Base-by-base conservation (phyloP, 1,139 yeast genomes). In the Geotrichum bryndzae region DNA sequence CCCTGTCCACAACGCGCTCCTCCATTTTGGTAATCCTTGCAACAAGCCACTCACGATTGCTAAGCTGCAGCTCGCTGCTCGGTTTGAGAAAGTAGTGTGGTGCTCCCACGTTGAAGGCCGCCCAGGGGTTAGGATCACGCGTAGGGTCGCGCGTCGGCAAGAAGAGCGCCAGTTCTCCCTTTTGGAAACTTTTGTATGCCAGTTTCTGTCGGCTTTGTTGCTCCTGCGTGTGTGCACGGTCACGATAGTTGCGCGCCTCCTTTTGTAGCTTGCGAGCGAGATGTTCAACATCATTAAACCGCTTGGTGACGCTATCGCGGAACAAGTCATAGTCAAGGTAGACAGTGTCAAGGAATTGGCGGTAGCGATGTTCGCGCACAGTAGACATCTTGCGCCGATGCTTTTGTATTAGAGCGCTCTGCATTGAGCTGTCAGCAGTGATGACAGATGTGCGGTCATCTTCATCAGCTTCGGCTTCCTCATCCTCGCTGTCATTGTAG, bases 241-340 rank as follows among this genome's bases (percentile, higher is more conserved):
- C 82, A 61, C 82, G 78, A 61, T 82, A 79, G 58, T 76, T 71
- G 67, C 83, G 84, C 66, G 84, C 86, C 67, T 91, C 97, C 69
- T 87, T 87, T 62, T 92, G 89, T 64, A 90, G 80, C 69, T 85
- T 88, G 69, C 95, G 86, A 0, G 98, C 98, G 68, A 91, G 80
- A n/a, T 87, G 85, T 73, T 94, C 98, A 58, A 92, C 96, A 71
- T 92, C 98, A 64, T 83, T 84, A 70, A 94, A 91, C 64, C 99
- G 79, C 70, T 87, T 86, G 45, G 86, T 80, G 1, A 91, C 85
- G 1, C 91, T 86, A 57, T 82, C 81, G 58, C 85, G 80, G 69
- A 87, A 85, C 62, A 87, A 77, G 50, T 79, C 81, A 63, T 78
- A 78, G 65, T 85, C 82, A 45, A 82, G 72, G 53, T 74, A 74